These are phyloP conservation scores for Pseudogymnoascus sp. DNA, from an alignment of 2,329 filamentous ascomycete genomes.

Conservation along the genomic window DNA sequence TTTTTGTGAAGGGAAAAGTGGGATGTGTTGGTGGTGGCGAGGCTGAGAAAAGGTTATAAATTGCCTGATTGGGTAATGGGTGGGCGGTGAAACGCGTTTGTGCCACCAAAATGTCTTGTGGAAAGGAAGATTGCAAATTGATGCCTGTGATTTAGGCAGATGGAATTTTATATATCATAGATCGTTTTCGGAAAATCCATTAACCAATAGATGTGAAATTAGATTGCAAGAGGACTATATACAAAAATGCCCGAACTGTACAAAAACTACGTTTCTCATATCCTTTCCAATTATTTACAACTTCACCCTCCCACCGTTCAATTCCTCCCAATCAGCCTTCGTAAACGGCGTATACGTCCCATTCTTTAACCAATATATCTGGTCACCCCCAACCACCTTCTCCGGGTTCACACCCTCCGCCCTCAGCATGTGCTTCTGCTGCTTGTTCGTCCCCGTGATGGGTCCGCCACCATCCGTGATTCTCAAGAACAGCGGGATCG, in stretches of 20 bases:
- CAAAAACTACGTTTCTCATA: background rate
- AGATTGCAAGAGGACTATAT: background rate
- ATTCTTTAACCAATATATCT: constrained; percentile 49
- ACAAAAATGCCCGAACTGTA: background rate
- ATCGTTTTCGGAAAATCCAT: background rate
- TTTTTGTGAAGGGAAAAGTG: background rate
- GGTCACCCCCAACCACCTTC: constrained; percentile 37
- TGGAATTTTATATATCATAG: background rate
- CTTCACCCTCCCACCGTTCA: constrained; percentile 62
- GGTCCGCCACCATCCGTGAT: constrained; percentile 48
- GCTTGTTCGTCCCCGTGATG: constrained; percentile 79
- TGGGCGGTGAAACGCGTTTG: background rate
- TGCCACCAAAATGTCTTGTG: background rate
- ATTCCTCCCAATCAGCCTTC: constrained; percentile 56
- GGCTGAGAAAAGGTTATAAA: constrained; percentile 6
- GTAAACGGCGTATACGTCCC: constrained; percentile 61
- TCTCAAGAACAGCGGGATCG: constrained; percentile 69
- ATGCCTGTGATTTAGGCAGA: too few relatives aligned
- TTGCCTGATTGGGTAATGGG: constrained; percentile 7
- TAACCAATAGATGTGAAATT: background rate
- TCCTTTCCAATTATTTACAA: constrained; percentile 38
- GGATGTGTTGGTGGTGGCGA: background rate
- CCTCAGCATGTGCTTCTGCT: constrained; percentile 70
- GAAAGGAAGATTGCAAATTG: too few relatives aligned
- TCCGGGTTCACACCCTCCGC: constrained; percentile 63